Evolutionary conservation across 2,329 filamentous ascomycete genomes (phyloP), one percentile per base, ranked within the genome.

Genomic region (Trichophyton simii): DNA sequence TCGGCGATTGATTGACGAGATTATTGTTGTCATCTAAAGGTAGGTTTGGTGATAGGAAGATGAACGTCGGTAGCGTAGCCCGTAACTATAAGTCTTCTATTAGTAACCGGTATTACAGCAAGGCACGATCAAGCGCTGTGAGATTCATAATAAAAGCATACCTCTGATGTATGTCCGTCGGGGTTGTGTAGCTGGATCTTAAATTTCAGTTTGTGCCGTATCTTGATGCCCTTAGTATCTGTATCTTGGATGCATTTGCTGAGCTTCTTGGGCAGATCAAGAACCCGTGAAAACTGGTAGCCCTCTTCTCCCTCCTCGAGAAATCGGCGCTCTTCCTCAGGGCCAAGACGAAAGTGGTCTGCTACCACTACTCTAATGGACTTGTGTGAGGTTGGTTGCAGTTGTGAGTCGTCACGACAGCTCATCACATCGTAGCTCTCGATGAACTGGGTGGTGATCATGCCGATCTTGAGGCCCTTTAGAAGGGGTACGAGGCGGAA

Each of bases 1-100:
- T 67, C 15, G 82, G 79, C n/a, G 78, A 78, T 68, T 84, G 82
- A 60, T 82, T 80, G 60, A 89, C 78, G 1, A 97, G 81, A 68
- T 88, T 87, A 67, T 95, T 94, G 63, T 92, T 83, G 59, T 95
- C 90, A 68, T 94, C 89, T 42, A 96, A 83, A 0, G 90, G 87
- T 68, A 96, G 85, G 70, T 94, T 94, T 0, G 94, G 92, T 3
- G 94, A 99, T 66, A 97, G 96, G 75, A 96, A 96, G 44, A 99
- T 86, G 60, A 90, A 90, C 15, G 97, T 83, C 1, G 94, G 91
- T 36, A 97, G 83, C 48, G 91, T 94, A 55, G 92, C 92, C 59
- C 92, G 87, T 59, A 96, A 83, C 85, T 88, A 66, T 38, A 41
- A 59, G 58, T 38, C 63, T n/a, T 42, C 25, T 64, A 72, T 60